Percentiles rank a stretch among this genome's conserved stretches.
Conservation (phyloP, 2,329 filamentous ascomycete species). For the Claviceps humidiphila region DNA sequence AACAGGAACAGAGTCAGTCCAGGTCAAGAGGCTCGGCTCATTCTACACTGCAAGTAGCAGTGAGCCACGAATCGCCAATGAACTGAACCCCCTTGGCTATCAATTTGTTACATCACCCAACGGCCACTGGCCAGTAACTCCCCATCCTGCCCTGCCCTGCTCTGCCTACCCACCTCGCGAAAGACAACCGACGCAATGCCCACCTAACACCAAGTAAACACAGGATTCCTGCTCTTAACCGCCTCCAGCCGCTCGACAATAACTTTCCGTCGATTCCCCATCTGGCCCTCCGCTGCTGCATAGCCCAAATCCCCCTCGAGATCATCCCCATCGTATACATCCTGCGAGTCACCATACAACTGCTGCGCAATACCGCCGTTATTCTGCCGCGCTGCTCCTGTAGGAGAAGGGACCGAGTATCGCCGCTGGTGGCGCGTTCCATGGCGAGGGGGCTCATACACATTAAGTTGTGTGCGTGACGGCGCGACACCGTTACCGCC, state of each 20-base stretch:
- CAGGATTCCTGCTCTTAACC: constrained; percentile 87
- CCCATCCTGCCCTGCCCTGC: too few relatives aligned
- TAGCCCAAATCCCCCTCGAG: constrained; percentile 89
- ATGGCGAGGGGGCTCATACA: constrained; percentile 33
- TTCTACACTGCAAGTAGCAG: too few relatives aligned
- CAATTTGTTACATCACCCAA: too few relatives aligned
- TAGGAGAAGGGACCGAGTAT: constrained; percentile 38
- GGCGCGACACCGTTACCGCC: constrained; percentile 23
- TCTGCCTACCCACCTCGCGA: neutral
- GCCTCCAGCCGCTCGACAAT: constrained; percentile 94
- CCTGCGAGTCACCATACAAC: constrained; percentile 37
- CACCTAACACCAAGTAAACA: constrained; percentile 85
- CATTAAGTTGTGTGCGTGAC: constrained; percentile 24
- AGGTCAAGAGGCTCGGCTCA: too few relatives aligned
- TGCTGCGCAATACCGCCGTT: constrained; percentile 40
- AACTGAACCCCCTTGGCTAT: too few relatives aligned
- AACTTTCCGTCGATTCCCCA: constrained; percentile 80
- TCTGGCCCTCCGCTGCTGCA: constrained; percentile 85
- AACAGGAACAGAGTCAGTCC: too few relatives aligned
- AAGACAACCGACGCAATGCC: neutral
- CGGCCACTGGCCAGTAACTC: too few relatives aligned
- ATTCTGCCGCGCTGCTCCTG: constrained; percentile 29
- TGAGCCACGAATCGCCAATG: too few relatives aligned
- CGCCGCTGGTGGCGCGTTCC: constrained; percentile 32
- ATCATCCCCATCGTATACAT: constrained; percentile 57